Evolutionary conservation across 2,329 filamentous ascomycete genomes (phyloP), one percentile per base, ranked within the genome.

Genomic region (Lecanicillium sp.): DNA sequence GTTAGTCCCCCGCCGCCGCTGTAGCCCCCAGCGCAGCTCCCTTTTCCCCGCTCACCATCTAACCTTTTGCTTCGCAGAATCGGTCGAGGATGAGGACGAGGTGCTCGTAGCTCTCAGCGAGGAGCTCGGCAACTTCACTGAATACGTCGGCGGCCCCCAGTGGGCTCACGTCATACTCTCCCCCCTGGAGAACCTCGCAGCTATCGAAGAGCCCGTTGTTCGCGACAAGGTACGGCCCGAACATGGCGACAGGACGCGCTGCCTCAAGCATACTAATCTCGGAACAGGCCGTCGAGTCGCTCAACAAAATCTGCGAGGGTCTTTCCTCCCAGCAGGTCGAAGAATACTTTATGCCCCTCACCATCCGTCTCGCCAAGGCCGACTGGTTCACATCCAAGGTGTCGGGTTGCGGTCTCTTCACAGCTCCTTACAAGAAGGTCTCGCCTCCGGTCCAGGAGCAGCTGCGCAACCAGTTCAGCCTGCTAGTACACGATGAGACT

Each of bases 311-410:
- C 68, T 97, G 93, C 79, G 82, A 84, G 64, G 83, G 95, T 66
- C 79, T 98, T 48, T 95, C 90, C 43, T 75, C 89, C 60, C 80
- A 89, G 68, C 93, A 98, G 74, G 85, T 97, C 64, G 93, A 98
- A 75, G 88, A 96, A 62, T 87, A 90, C 71, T 97, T 97, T 73
- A 91, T 98, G 59, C 93, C 93, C 53, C 84, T 98, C 63, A 90
- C 90, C 51, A 81, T 95, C 63, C 89, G 93, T 64, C 87, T 98
- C 53, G 94, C 93, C 56, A 98, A 97, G 79, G 93, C 93, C 70
- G 93, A 98, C 72, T 98, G 93, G 93, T 98, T 98, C 70, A 98
- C 93, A 50, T 97, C 93, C 56, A 98, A 97, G 74, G 93, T 98
- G 56, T 98, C 93, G 26, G 93, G 91, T 54, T 95, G 91, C 56